These are phyloP conservation scores for Alternaria longipes DNA, from an alignment of 2,329 filamentous ascomycete genomes.

Conservation along the genomic window DNA sequence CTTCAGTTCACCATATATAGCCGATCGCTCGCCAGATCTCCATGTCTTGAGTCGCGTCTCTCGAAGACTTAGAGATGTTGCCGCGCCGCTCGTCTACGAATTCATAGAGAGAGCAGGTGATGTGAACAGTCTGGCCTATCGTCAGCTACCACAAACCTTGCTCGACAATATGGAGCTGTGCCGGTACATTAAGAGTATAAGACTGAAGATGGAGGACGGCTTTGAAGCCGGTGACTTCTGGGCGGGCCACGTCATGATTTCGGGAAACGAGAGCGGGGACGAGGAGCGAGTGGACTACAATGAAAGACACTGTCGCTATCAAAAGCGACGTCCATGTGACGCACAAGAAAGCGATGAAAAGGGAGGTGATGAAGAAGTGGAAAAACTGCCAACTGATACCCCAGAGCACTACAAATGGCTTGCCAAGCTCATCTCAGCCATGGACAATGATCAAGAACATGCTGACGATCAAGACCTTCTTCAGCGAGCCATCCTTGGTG, in stretches of 20 bases:
- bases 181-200: background rate
- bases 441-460: background rate
- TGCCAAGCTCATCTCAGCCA: background rate
- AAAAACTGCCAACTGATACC: background rate
- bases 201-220: background rate
- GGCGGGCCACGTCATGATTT: background rate
- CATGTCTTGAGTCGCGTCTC: background rate
- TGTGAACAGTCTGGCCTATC: background rate
- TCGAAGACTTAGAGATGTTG: background rate
- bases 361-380: background rate
- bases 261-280: background rate
- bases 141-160: background rate
- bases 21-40: background rate
- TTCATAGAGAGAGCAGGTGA: background rate
- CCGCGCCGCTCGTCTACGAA: background rate
- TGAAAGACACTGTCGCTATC: background rate
- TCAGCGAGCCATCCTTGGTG: background rate
- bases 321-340: background rate
- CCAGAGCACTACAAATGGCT: background rate
- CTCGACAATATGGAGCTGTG: background rate
- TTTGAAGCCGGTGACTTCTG: background rate
- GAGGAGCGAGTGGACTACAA: background rate
- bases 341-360: background rate
- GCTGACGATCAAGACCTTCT: background rate
- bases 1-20: background rate